Conservation (phyloP, 805 yeast species). For the Starmerella vaccinii region DNA sequence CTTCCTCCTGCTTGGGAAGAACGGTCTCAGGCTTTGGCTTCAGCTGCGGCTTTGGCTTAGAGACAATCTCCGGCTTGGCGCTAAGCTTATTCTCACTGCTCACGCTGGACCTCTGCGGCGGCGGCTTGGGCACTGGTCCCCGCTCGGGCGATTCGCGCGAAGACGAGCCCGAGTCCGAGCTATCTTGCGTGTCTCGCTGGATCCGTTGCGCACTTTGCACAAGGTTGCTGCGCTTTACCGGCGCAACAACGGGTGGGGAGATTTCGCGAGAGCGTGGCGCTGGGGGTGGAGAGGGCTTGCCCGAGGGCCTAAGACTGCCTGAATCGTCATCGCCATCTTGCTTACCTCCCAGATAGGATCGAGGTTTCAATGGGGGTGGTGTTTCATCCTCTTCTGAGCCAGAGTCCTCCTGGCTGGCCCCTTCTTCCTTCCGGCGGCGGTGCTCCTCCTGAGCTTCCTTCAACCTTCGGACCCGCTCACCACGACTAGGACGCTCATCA, state of each 20-base stretch:
- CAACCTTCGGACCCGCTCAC: slow-evolving; percentile 18
- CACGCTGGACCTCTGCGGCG: not conserved
- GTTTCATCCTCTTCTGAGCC: not conserved
- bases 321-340: not conserved
- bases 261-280: not conserved
- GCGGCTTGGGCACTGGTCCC: not conserved
- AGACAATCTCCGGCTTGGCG: slow-evolving; percentile 5
- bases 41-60: slow-evolving; percentile 7
- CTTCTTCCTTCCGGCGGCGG: slow-evolving; percentile 9
- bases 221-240: slow-evolving; percentile 12
- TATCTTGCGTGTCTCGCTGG: not conserved
- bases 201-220: slow-evolving; percentile 19
- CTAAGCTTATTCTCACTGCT: not conserved
- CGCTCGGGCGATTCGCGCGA: not conserved
- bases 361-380: too few species aligned
- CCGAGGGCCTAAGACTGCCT: not conserved
- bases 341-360: too few species aligned
- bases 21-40: slow-evolving; percentile 9
- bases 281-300: not conserved
- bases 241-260: not conserved
- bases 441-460: slow-evolving; percentile 23
- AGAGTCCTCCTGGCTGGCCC: slow-evolving; percentile 7
- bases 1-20: slow-evolving; percentile 11
- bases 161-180: slow-evolving; percentile 1
- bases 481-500: slow-evolving; percentile 12